phyloP scores from a whole-genome alignment of 2,329 filamentous ascomycete genomes.

The Neofusicoccum parvum region DNA sequence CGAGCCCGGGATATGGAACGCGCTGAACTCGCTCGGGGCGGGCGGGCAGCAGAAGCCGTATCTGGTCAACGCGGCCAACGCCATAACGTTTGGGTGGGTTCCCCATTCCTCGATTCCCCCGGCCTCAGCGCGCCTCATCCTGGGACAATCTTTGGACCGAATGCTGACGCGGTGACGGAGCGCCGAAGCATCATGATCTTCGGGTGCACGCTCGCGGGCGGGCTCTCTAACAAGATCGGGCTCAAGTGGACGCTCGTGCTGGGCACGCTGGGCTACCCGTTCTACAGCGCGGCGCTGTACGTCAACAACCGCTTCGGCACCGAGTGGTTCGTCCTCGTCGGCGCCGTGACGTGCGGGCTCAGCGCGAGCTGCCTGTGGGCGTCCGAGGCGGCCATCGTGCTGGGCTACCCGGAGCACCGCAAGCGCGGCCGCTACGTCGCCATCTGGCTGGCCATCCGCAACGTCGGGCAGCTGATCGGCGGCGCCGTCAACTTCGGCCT shows the following conservation, averaged over 20 bases:
- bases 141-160: no score
- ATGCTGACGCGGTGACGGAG: no score
- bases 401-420: slow-evolving; percentile 50
- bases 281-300: slow-evolving; percentile 33
- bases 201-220: slow-evolving; percentile 66
- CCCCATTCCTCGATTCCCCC: no score
- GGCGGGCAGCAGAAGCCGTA: slow-evolving; percentile 67
- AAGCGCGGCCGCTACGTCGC: slow-evolving; percentile 40
- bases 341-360: slow-evolving; percentile 37
- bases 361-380: slow-evolving; percentile 44
- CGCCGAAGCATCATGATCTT: slow-evolving; percentile 65
- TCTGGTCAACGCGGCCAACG: slow-evolving; percentile 70
- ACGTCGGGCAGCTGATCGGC: slow-evolving; percentile 57
- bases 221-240: slow-evolving; percentile 66
- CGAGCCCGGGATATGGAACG: slow-evolving; percentile 53
- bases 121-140: no score
- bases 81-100: slow-evolving; percentile 61
- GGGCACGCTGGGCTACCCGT: slow-evolving; percentile 36
- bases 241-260: slow-evolving; percentile 65
- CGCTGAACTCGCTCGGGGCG: slow-evolving; percentile 70
- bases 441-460: slow-evolving; percentile 57
- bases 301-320: slow-evolving; percentile 36
- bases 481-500: slow-evolving; percentile 54
- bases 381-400: slow-evolving; percentile 44
- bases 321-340: slow-evolving; percentile 39